Base-by-base conservation (phyloP, 768 basidiomycete genomes). In the Hericium rajendrae region DNA sequence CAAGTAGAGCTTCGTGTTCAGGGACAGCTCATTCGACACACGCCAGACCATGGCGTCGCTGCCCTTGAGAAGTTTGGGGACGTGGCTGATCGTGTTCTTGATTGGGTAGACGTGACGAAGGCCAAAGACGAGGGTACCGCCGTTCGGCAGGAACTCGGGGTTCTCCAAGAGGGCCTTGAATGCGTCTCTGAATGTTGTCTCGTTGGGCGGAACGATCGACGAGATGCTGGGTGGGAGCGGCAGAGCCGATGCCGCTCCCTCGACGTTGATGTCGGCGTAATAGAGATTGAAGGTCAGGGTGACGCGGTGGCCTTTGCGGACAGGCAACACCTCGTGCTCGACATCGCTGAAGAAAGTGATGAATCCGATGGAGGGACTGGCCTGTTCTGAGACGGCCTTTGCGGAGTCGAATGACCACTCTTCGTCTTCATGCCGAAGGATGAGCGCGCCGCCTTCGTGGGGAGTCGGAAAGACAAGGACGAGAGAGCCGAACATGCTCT, bases 401-500 rank as follows among this genome's bases (percentile, higher is more conserved):
- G 69, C 64, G 8, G 76, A 73, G 57, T 78, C 75, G 41, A 76
- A 70, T 0, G 60, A 62, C 70, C 70, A 74, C 43, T 74, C 73
- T 20, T 66, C 57, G 13, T 62, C 68, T 9, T 49, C 55, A 38
- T 72, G 68, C 11, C 69, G 71, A 0, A 82, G 66, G 2, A 70
- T 51, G 15, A 78, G 70, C 15, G 66, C 64, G 3, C 78, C 81
- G 1, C 79, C 79, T 54, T 75, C 68, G 60, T 81, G 74, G 0
- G 61, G 26, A 0, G 74, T 75, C 6, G 80, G 80, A 52, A 79
- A 72, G n/a, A 77, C 71, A 38, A 81, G 60, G 1, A 81, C 74
- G 9, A 84, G 71, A 1, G 80, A 80, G 1, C 76, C 80, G 39
- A 83, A 75, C 74, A 81, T 80, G 26, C 62, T 61, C 8, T 69